phyloP scores from a whole-genome alignment of 1,139 yeast genomes.

The Yamadazyma kanchanaburiensis region DNA sequence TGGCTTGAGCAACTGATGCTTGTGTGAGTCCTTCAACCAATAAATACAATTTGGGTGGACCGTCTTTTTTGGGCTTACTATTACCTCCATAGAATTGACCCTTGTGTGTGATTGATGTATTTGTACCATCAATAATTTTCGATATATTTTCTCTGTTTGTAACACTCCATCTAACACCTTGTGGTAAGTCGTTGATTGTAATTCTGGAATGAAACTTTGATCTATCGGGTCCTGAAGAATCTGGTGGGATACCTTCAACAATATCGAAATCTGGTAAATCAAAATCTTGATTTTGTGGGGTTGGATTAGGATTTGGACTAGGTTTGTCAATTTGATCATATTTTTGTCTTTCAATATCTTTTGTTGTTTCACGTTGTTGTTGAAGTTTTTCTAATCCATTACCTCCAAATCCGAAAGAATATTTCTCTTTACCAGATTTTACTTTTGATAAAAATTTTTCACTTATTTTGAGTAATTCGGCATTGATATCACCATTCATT shows the following conservation, averaged over 20 bases:
- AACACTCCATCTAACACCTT: conserved; percentile 78
- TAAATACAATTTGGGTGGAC: conserved; percentile 69
- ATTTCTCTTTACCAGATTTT: conserved; percentile 65
- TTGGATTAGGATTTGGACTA: neutral
- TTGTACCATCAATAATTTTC: conserved; percentile 67
- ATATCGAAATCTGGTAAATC: conserved; percentile 45
- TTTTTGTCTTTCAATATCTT: conserved; percentile 45
- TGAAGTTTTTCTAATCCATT: conserved; percentile 85
- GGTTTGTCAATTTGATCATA: conserved; percentile 14
- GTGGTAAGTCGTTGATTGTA: conserved; percentile 83
- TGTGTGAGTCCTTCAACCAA: conserved; percentile 77
- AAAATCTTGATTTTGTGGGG: conserved; percentile 1
- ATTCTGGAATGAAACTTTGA: conserved; percentile 69
- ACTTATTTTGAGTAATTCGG: conserved; percentile 51
- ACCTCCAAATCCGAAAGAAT: conserved; percentile 85
- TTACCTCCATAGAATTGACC: conserved; percentile 72
- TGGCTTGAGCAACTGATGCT: conserved; percentile 62
- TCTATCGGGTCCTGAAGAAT: conserved; percentile 61
- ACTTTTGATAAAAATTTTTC: conserved; percentile 57
- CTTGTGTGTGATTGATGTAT: conserved; percentile 77
- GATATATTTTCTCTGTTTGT: conserved; percentile 66
- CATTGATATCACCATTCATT: conserved; percentile 42
- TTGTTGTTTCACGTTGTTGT: conserved; percentile 56
- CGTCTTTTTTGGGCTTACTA: conserved; percentile 35
- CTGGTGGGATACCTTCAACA: conserved; percentile 54